These are phyloP conservation scores for Alternaria rosae DNA, from an alignment of 2,329 filamentous ascomycete genomes.

Conservation along the genomic window DNA sequence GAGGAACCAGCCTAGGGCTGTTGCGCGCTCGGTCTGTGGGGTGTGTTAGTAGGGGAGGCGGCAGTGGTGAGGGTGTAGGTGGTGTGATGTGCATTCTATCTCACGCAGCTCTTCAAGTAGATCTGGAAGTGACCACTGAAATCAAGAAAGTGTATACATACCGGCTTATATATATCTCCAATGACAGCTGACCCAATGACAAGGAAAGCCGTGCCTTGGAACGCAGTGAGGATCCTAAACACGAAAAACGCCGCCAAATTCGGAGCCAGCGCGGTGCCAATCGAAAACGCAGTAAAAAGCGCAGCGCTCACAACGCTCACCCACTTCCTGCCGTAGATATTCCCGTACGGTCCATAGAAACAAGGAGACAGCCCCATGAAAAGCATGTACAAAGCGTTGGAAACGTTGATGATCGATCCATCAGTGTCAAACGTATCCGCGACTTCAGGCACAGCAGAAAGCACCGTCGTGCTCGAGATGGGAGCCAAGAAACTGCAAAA, in stretches of 20 bases:
- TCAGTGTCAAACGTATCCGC: conserved; percentile 70
- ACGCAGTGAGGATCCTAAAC: conserved; percentile 76
- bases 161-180: conserved; percentile 61
- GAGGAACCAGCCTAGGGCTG: conserved; percentile 76
- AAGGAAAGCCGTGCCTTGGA: conserved; percentile 77
- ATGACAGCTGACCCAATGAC: conserved; percentile 75
- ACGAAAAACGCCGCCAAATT: conserved; percentile 76
- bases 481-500: conserved; percentile 80
- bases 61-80: conserved; percentile 12
- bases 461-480: conserved; percentile 74
- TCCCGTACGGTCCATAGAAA: conserved; percentile 74
- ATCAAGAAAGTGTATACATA: conserved; percentile 15
- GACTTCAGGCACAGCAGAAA: conserved; percentile 78
- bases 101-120: background rate
- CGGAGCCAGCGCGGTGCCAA: conserved; percentile 75
- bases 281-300: conserved; percentile 72
- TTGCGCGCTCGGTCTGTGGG: conserved; percentile 68
- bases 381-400: conserved; percentile 77
- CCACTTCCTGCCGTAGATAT: conserved; percentile 57
- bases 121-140: background rate
- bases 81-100: background rate
- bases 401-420: conserved; percentile 73
- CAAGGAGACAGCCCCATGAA: conserved; percentile 71
- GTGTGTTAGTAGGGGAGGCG: conserved; percentile 54
- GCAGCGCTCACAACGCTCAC: conserved; percentile 67